Conservation (phyloP, 176 grass and related monocot species). For the maize (Zea mays) region Zm-B73-REFERENCE-NAM-5.0 NC_050103.1:122231001-122231500, state of each 20-base stretch:
- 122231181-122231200: background rate
- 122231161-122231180: too few species aligned
- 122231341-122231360: conserved; percentile 15
- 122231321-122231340: conserved; percentile 50
- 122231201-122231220: conserved; percentile 7
- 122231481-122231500: conserved; percentile 5
- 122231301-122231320: background rate
- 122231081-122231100: too few species aligned
- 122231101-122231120: too few species aligned
- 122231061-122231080: too few species aligned
- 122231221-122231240: background rate
- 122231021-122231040: too few species aligned
- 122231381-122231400: too few species aligned
- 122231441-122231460: background rate
- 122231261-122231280: conserved; percentile 31
- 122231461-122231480: conserved; percentile 33
- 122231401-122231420: background rate
- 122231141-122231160: too few species aligned
- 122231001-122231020: too few species aligned
- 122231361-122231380: background rate
- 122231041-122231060: too few species aligned
- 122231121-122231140: too few species aligned
- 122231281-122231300: background rate
- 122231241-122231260: background rate
- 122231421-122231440: too few species aligned